A percentile compares a stretch with the other conserved stretches of the same genome.
phyloP scores from a whole-genome alignment of 1,139 yeast genomes.

The Kluyveromyces sp. region DNA sequence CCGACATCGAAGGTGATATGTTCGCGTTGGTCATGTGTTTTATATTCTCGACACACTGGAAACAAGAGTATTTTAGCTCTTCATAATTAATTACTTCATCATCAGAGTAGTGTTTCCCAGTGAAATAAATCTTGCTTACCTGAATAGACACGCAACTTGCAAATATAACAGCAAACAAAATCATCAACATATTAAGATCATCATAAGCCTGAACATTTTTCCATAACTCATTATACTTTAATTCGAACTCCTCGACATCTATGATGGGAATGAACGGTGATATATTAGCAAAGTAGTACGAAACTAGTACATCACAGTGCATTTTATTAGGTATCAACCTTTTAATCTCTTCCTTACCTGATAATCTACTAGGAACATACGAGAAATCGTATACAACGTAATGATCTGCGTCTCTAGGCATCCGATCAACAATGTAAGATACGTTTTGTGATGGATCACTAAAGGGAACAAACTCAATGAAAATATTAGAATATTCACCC shows the following conservation, averaged over 20 bases:
- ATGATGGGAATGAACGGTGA: slow-evolving; percentile 1
- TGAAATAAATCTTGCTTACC: background rate
- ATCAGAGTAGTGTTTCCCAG: background rate
- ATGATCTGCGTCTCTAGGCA: background rate
- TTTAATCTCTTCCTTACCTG: background rate
- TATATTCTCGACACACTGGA: slow-evolving; percentile 2
- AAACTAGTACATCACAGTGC: background rate
- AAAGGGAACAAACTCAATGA: slow-evolving; percentile 1
- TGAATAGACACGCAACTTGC: slow-evolving; percentile 2
- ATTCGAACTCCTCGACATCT: slow-evolving; percentile 1
- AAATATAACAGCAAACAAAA: background rate
- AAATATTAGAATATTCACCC: slow-evolving; percentile 3
- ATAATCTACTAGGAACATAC: background rate
- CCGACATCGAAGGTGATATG: slow-evolving; percentile 4
- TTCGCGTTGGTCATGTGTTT: background rate
- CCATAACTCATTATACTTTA: slow-evolving; percentile 2
- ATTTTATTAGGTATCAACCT: background rate
- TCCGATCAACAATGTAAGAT: slow-evolving; percentile 4
- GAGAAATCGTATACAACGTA: slow-evolving; percentile 2
- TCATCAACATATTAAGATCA: slow-evolving; percentile 1
- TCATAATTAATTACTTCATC: slow-evolving; percentile 1
- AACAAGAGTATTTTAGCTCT: slow-evolving; percentile 1
- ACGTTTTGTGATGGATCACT: slow-evolving; percentile 1
- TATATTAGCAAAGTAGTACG: slow-evolving; percentile 1
- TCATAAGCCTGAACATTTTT: background rate